A percentile compares a stretch with the other conserved stretches of the same genome.
These are phyloP conservation scores for Suillus americanus DNA, from an alignment of 768 basidiomycete species.

Conservation along the genomic window DNA sequence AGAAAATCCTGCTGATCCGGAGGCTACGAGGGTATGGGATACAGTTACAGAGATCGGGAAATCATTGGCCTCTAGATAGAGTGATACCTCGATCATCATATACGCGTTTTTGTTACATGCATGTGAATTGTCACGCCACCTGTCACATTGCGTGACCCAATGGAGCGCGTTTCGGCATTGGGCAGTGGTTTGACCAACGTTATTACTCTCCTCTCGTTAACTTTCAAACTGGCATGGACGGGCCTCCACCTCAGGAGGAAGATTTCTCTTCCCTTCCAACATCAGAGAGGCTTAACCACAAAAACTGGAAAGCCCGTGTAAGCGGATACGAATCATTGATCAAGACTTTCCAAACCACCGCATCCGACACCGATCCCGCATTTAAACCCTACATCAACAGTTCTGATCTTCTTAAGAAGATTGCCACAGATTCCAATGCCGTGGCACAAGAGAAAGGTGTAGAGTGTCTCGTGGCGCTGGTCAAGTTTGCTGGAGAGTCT, in stretches of 20 bases:
- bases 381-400: conserved; percentile 88
- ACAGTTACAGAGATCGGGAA: conserved; percentile 60
- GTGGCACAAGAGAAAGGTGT: conserved; percentile 98
- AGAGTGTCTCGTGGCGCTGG: conserved; percentile 81
- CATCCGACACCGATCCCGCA: conserved; percentile 90
- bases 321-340: conserved; percentile 88
- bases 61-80: conserved; percentile 42
- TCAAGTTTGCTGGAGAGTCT: conserved; percentile 90
- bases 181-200: conserved; percentile 4
- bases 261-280: conserved; percentile 84
- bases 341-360: conserved; percentile 84
- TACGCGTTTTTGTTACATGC: conserved; percentile 21
- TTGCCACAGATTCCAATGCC: conserved; percentile 88
- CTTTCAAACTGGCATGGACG: conserved; percentile 63
- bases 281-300: conserved; percentile 81
- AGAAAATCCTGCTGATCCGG: conserved; percentile 45
- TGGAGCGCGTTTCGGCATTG: neutral
- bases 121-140: conserved; percentile 11
- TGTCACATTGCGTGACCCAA: conserved; percentile 7
- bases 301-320: conserved; percentile 99
- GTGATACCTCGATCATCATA: neutral
- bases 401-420: conserved; percentile 78
- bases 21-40: conserved; percentile 55
- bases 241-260: conserved; percentile 88
- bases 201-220: neutral